phyloP scores from a whole-genome alignment of 2,329 filamentous ascomycete genomes.

The Didymosphaeria variabile region DNA sequence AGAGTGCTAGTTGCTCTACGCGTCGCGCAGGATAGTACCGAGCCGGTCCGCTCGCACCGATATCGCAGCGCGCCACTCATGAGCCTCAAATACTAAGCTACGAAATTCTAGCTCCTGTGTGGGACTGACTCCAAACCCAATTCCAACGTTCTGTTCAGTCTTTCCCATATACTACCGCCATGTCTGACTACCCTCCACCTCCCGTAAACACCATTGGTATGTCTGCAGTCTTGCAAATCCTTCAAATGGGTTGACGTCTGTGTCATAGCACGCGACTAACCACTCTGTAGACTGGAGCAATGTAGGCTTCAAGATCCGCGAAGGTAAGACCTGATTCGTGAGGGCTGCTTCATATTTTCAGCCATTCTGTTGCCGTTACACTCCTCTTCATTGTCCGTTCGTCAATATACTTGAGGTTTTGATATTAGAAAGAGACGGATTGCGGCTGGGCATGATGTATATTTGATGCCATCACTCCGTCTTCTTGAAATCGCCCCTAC shows the following conservation, averaged over 20 bases:
- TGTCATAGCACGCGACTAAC: conserved; percentile 10
- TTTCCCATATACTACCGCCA: conserved; percentile 21
- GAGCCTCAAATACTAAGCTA: conserved; percentile 24
- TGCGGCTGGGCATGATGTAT: not conserved
- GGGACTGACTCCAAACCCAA: conserved; percentile 8
- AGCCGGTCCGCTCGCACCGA: conserved; percentile 30
- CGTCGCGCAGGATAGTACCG: not conserved
- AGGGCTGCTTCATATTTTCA: not conserved
- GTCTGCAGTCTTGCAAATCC: conserved; percentile 20
- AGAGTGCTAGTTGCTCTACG: conserved; percentile 2
- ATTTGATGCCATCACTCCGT: not conserved
- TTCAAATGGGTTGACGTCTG: not conserved
- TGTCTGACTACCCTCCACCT: conserved; percentile 68
- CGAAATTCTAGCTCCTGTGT: conserved; percentile 17
- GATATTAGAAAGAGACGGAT: conserved; percentile 6
- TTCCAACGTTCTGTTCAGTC: conserved; percentile 2
- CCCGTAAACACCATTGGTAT: conserved; percentile 78
- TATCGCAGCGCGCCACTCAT: conserved; percentile 36
- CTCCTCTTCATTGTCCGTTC: not conserved
- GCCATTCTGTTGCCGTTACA: not conserved
- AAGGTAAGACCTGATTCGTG: conserved; percentile 65
- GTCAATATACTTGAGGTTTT: not conserved
- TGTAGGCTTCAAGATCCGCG: conserved; percentile 89
- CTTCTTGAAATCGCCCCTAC: not conserved
- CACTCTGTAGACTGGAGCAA: conserved; percentile 79